These are phyloP conservation scores for Oropetium thomaeum DNA, from an alignment of 176 grass and related monocot genomes.

Conservation along the genomic window DNA sequence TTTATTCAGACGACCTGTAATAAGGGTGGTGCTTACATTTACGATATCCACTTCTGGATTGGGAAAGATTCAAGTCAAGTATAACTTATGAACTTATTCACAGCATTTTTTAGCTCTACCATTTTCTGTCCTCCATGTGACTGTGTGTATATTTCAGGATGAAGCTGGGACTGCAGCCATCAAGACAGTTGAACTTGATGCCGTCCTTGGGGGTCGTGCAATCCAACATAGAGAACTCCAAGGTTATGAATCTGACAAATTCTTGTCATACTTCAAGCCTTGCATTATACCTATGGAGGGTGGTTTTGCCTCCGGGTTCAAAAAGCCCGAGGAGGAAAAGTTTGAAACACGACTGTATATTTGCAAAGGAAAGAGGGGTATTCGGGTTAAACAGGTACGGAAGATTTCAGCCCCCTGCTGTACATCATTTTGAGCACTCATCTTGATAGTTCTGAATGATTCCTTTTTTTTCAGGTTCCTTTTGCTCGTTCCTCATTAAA, in stretches of 20 bases:
- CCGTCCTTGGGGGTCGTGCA: constrained; percentile 89
- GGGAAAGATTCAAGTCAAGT: constrained; percentile 96
- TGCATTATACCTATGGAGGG: constrained; percentile 99
- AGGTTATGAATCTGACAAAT: constrained; percentile 94
- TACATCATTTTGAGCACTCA: constrained; percentile 1
- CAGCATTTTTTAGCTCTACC: not conserved
- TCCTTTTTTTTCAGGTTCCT: constrained; percentile 73
- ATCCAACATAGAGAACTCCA: constrained; percentile 97
- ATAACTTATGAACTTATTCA: not conserved
- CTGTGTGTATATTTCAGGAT: constrained; percentile 57
- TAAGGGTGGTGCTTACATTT: constrained; percentile 62
- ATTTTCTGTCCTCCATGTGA: constrained; percentile 17
- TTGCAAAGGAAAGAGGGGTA: constrained; percentile 88
- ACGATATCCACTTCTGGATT: constrained; percentile 91
- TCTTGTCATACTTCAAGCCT: constrained; percentile 94
- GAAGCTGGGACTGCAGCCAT: constrained; percentile 97
- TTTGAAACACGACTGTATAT: constrained; percentile 88
- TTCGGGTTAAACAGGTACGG: constrained; percentile 88
- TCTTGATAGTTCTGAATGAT: constrained; percentile 1
- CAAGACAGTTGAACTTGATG: constrained; percentile 94
- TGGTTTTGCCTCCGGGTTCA: constrained; percentile 98
- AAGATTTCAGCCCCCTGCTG: constrained; percentile 5
- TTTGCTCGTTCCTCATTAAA: constrained; percentile 89
- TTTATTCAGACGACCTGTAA: constrained; percentile 63
- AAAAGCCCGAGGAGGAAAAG: constrained; percentile 78